Evolutionary conservation across 2,329 filamentous ascomycete genomes (phyloP).

Genomic region (Trichoderma afroharzianum): DNA sequence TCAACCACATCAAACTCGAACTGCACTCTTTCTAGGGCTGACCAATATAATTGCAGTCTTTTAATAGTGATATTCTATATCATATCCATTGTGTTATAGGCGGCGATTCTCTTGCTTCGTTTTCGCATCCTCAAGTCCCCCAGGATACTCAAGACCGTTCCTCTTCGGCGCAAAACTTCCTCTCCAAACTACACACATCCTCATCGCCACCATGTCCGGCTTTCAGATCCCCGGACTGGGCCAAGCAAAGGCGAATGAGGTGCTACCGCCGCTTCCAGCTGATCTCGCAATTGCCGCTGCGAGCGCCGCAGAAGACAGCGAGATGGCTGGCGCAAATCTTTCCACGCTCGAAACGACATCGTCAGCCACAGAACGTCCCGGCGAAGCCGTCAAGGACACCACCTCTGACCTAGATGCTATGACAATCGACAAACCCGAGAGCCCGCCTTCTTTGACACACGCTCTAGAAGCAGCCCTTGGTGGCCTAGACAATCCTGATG

Average conservation of each 20-base stretch:
- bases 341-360: constrained; percentile 5
- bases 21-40: not conserved
- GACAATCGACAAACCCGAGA: constrained; percentile 35
- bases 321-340: constrained; percentile 21
- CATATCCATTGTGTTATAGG: not conserved
- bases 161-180: not conserved
- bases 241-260: constrained; percentile 42
- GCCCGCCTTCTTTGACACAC: constrained; percentile 38
- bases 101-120: not conserved
- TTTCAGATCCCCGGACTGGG: constrained; percentile 44
- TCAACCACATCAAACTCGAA: not conserved
- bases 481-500: constrained; percentile 29
- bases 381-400: not conserved
- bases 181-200: not conserved
- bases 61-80: accelerated
- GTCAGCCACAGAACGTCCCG: constrained; percentile 1
- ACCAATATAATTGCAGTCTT: not conserved
- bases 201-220: constrained; percentile 33
- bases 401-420: constrained; percentile 30
- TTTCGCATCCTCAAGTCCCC: not conserved
- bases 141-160: not conserved
- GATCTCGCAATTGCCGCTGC: constrained; percentile 32
- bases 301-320: constrained; percentile 23
- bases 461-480: constrained; percentile 45
- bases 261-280: constrained; percentile 36